phyloP scores from a whole-genome alignment of 768 basidiomycete species.

The Termitomyces sp. region DNA sequence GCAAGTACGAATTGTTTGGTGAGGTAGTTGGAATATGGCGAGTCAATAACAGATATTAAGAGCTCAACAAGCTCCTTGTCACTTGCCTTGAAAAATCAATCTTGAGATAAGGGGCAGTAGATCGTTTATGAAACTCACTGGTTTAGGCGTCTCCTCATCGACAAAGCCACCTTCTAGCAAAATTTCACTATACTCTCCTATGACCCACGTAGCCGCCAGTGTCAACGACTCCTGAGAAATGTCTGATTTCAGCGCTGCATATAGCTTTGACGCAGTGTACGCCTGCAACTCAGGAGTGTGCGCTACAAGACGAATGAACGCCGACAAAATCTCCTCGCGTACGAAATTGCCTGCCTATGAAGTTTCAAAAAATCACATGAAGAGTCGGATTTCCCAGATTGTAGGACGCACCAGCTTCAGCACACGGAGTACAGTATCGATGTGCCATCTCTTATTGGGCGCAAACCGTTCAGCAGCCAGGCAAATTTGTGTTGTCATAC shows the following conservation, averaged over 20 bases:
- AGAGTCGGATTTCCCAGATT: neutral
- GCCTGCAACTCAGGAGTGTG: slow-evolving; percentile 96
- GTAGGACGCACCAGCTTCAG: slow-evolving; percentile 70
- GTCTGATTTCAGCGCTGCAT: slow-evolving; percentile 80
- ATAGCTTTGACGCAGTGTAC: slow-evolving; percentile 91
- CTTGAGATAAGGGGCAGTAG: neutral
- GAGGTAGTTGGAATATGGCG: slow-evolving; percentile 90
- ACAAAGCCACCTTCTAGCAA: slow-evolving; percentile 82
- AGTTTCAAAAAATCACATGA: neutral
- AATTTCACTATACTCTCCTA: slow-evolving; percentile 94
- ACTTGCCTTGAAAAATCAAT: slow-evolving; percentile 41
- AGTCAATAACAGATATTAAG: slow-evolving; percentile 80
- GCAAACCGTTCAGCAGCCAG: slow-evolving; percentile 95
- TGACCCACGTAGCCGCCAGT: slow-evolving; percentile 88
- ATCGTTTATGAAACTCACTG: slow-evolving; percentile 33
- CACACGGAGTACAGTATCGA: slow-evolving; percentile 92
- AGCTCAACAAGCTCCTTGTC: slow-evolving; percentile 87
- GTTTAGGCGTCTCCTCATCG: slow-evolving; percentile 63
- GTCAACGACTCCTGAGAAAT: slow-evolving; percentile 97
- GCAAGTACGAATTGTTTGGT: slow-evolving; percentile 91
- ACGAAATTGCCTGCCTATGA: slow-evolving; percentile 94
- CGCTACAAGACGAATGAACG: slow-evolving; percentile 92
- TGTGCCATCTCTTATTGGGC: slow-evolving; percentile 98
- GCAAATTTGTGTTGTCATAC: slow-evolving; percentile 96
- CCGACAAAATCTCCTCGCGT: slow-evolving; percentile 90